Conservation (phyloP, 1,139 yeast species). For the Arxiozyma slooffiae region DNA sequence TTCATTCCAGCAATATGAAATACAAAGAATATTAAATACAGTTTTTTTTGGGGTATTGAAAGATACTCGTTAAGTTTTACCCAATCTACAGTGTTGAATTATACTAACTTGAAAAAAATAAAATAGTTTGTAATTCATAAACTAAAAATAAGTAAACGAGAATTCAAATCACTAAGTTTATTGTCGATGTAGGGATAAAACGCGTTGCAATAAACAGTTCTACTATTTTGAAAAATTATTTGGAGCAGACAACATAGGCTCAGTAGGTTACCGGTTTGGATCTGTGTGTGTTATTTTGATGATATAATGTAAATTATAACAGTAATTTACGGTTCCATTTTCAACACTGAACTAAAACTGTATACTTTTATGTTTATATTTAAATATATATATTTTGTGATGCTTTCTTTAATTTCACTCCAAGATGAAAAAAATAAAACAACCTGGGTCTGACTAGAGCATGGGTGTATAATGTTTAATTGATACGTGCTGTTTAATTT, state of each 20-base stretch:
- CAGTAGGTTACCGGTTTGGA: neutral
- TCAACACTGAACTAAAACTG: neutral
- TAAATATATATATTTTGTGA: too few relatives aligned
- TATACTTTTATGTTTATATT: too few relatives aligned
- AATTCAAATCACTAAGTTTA: slow-evolving; percentile 44
- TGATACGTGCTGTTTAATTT: too few relatives aligned
- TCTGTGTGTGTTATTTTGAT: too few relatives aligned
- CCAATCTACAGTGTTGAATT: slow-evolving; percentile 25
- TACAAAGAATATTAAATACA: slow-evolving; percentile 16
- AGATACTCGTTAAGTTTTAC: slow-evolving; percentile 12
- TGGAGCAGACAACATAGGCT: neutral
- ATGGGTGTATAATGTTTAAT: too few relatives aligned
- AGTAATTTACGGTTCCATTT: neutral
- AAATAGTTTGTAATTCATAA: slow-evolving; percentile 19
- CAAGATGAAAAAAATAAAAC: too few relatives aligned
- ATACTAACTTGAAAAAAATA: slow-evolving; percentile 29
- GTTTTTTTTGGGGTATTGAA: slow-evolving; percentile 27
- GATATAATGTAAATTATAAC: neutral
- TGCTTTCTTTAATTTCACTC: too few relatives aligned
- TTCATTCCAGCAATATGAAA: too few relatives aligned
- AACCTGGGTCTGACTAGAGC: too few relatives aligned
- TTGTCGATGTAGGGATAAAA: slow-evolving; percentile 23
- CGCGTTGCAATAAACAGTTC: slow-evolving; percentile 9
- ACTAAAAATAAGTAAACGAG: slow-evolving; percentile 40
- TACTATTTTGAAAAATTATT: neutral